phyloP scores from a whole-genome alignment of 2,329 filamentous ascomycete genomes.

The Sporothrix pallida region DNA sequence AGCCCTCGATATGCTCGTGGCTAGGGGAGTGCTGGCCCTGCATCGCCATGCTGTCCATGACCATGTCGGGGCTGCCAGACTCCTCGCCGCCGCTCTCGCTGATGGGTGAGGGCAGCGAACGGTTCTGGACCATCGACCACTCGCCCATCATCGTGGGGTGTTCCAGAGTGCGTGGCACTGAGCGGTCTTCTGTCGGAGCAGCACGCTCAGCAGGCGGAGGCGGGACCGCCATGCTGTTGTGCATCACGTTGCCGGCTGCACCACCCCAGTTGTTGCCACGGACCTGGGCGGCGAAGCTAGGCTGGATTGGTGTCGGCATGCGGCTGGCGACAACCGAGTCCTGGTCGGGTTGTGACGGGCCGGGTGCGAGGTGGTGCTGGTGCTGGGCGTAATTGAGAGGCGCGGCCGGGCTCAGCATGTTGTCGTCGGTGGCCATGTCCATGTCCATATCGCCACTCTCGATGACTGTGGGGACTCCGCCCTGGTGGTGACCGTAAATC shows the following conservation, averaged over 20 bases:
- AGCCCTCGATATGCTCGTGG: slow-evolving; percentile 39
- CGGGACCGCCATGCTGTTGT: slow-evolving; percentile 20
- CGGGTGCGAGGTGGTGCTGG: slow-evolving; percentile 42
- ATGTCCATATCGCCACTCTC: slow-evolving; percentile 51
- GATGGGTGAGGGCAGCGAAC: slow-evolving; percentile 64
- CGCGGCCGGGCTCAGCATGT: slow-evolving; percentile 34
- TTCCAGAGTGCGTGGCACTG: slow-evolving; percentile 57
- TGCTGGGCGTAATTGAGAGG: background rate
- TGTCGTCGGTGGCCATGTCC: slow-evolving; percentile 57
- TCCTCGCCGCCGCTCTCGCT: slow-evolving; percentile 60
- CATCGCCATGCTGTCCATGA: slow-evolving; percentile 45
- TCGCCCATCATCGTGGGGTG: slow-evolving; percentile 47
- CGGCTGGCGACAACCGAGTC: slow-evolving; percentile 51
- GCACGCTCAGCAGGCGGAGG: background rate
- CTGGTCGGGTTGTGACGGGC: slow-evolving; percentile 44
- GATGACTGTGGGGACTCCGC: slow-evolving; percentile 31
- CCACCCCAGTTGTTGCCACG: slow-evolving; percentile 58
- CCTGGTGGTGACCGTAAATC: slow-evolving; percentile 43
- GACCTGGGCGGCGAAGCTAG: slow-evolving; percentile 61
- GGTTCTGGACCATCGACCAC: slow-evolving; percentile 60
- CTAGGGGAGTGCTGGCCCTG: slow-evolving; percentile 28
- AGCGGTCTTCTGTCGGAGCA: slow-evolving; percentile 44
- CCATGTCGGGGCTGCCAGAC: slow-evolving; percentile 49
- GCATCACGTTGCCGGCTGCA: slow-evolving; percentile 45
- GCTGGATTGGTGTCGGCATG: slow-evolving; percentile 66